Base-by-base conservation (phyloP, 108 stramenopile species). In the Skeletonema grethae region DNA sequence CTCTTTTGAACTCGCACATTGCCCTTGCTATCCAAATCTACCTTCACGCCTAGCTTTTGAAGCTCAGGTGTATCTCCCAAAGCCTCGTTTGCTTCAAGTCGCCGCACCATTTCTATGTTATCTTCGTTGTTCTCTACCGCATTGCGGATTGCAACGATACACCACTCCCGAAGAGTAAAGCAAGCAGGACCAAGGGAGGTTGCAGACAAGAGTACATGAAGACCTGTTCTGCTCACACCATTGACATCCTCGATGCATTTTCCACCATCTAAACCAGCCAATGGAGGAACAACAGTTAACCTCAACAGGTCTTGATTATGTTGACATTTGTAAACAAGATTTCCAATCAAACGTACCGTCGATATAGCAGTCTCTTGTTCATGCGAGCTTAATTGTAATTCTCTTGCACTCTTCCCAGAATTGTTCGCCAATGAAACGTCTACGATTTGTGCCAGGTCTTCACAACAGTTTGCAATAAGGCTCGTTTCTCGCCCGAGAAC, bases 161-260 rank as follows among this genome's bases (percentile, higher is more conserved):
- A 82, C 94, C 94, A 95, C 50, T 95, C 94, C 38, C 94, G 85
- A 10, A 95, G 66, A 18, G 91, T 88, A 63, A 95, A 90, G 70
- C 94, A 95, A 25, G 90, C 80, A 30, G 79, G 77, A 13, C 87
- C 80, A 69, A 90, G 84, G 9, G 89, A 75, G 10, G 94, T 95
- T 24, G 87, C 84, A 1, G 91, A 91, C 11, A 95, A 74, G 7
- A 95, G 41, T 12, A 92, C 87, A 68, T 95, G 94, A 28, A 95
- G 70, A 4, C 82, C 94, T 57, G 72, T 86, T 25, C 94, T 53
- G 75, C 16, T 48, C 36, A 25, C 10, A 56, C 0, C 71, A n/a
- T 25, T 10, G 8, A 16, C 7, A 59, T 48, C 46, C 15, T 57
- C 22, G 36, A 31, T 62, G 7, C 28, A 11, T 4, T 46, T 24